Evolutionary conservation across 805 yeast species (phyloP), one percentile per base, ranked within the genome.

Genomic region (Brettanomyces naardenensis): DNA sequence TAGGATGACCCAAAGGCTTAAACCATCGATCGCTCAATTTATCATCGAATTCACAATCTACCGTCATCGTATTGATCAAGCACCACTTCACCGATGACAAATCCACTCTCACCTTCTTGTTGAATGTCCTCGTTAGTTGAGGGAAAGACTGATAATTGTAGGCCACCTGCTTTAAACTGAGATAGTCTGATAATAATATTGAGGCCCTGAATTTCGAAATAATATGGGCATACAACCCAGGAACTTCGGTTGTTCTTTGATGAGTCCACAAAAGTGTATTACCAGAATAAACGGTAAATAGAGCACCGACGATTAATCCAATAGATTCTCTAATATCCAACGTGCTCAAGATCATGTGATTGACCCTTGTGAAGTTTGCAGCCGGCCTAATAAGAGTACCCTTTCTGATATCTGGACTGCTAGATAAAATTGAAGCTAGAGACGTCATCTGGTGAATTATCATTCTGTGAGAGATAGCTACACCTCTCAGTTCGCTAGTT

Each of bases 61-160:
- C 87, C 1, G 94, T 83, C 5, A 82, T 69, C 1, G 96, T 83
- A 47, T 87, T 87, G 9, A 94, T 87, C 27, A 92, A 61, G 34
- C 95, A 94, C 90, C 96, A 89, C 47, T 78, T 76, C 3, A 92
- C 78, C 19, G 83, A 71, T 0, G 89, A 75, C 27, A 92, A 68
- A 53, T 89, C 88, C 3, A 86, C 87, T 37, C 76, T 74, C 42
- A 75, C 76, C 33, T 80, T 75, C 47, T 80, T 84, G 29, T 83
- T 81, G 54, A 69, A 89, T 40, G 85, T 84, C 33, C 95, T 68
- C 1, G 96, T 85, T 35, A 80, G 69, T 47, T 80, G 80, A 0
- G 99, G 98, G 39, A 82, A 78, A 11, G 85, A 80, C 55, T 92
- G 95, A 58, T 92, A 92, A 58, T 92, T 92, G 51, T 85, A 89